phyloP scores from a whole-genome alignment of 1,284 basidiomycete species.

The Jaminaea rosea region DNA sequence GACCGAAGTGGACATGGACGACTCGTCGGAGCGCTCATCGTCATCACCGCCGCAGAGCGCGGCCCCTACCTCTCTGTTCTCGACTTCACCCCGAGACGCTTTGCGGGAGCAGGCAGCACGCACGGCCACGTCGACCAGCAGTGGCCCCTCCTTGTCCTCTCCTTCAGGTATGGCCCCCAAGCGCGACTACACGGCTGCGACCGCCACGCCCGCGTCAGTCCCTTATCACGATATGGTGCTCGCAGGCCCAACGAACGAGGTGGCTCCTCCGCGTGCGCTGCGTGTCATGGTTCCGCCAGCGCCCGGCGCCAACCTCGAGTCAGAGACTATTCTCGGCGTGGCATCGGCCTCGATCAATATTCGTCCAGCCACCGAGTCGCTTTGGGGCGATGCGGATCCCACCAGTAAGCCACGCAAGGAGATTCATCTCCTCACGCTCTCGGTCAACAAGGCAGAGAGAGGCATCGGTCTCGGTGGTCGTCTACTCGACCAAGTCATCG shows the following conservation, averaged over 20 bases:
- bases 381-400: slow-evolving; percentile 3
- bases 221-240: slow-evolving; percentile 8
- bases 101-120: not conserved
- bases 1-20: not conserved
- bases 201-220: not conserved
- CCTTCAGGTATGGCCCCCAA: not conserved
- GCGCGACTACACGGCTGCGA: not conserved
- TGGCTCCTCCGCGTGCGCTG: slow-evolving; percentile 17
- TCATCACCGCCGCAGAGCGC: not conserved
- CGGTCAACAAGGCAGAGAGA: slow-evolving; percentile 23
- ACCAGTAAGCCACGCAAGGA: slow-evolving; percentile 6
- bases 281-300: slow-evolving; percentile 26
- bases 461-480: slow-evolving; percentile 30
- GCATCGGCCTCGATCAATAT: slow-evolving; percentile 20
- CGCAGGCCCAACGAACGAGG: slow-evolving; percentile 22
- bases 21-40: too few relatives aligned
- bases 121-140: not conserved
- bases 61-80: not conserved
- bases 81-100: too few relatives aligned
- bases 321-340: slow-evolving; percentile 33
- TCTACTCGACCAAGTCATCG: slow-evolving; percentile 20
- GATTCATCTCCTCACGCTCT: slow-evolving; percentile 30
- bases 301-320: slow-evolving; percentile 8
- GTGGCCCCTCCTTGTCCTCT: not conserved
- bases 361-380: slow-evolving; percentile 6